Conservation (phyloP, 1,284 basidiomycete species). For the Macrocystidia cucumis region DNA sequence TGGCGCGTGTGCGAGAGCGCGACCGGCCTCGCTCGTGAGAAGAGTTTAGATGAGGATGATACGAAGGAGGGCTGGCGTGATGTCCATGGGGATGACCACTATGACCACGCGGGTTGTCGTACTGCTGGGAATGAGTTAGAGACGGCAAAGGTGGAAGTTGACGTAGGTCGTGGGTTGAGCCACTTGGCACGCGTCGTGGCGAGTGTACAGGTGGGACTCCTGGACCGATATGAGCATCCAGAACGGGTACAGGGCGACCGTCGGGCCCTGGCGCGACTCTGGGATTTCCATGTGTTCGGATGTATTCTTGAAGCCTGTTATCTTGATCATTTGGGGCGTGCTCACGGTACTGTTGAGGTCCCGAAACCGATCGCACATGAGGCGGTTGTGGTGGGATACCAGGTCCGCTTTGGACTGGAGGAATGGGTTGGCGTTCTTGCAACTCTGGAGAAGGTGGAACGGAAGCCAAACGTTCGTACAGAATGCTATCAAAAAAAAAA, state of each 20-base stretch:
- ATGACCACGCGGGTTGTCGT: conserved; percentile 27
- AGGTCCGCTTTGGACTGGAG: conserved; percentile 26
- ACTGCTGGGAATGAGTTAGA: conserved; percentile 32
- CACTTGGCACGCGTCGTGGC: conserved; percentile 20
- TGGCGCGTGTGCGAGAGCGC: conserved; percentile 32
- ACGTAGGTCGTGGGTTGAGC: conserved; percentile 27
- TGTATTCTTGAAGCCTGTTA: conserved; percentile 33
- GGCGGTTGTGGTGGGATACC: conserved; percentile 26
- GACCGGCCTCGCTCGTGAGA: conserved; percentile 25
- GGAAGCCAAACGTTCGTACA: conserved; percentile 68
- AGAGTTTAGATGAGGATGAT: conserved; percentile 23
- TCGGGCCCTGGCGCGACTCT: conserved; percentile 37
- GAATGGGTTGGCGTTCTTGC: conserved; percentile 30
- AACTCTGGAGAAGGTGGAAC: conserved; percentile 47
- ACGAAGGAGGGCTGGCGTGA: conserved; percentile 31
- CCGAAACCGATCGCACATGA: conserved; percentile 20
- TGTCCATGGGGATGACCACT: conserved; percentile 32
- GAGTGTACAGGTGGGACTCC: conserved; percentile 27
- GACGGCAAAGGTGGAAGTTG: conserved; percentile 43
- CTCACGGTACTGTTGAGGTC: conserved; percentile 31
- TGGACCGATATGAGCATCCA: conserved; percentile 34
- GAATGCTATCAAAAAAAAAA: conserved; percentile 38
- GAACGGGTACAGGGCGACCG: conserved; percentile 35
- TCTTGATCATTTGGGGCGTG: conserved; percentile 33
- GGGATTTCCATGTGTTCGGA: conserved; percentile 33